phyloP scores from a whole-genome alignment of 129 eudicot species.

The carrot (Daucus carota) region DH1_v3.0 NC_030383.2:41648501-41649000 shows the following conservation, averaged over 20 bases:
- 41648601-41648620: too few relatives aligned
- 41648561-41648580: background rate
- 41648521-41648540: constrained; percentile 48
- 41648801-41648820: constrained; percentile 97
- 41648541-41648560: constrained; percentile 10
- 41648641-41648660: too few relatives aligned
- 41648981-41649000: constrained; percentile 92
- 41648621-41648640: too few relatives aligned
- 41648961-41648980: constrained; percentile 87
- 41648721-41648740: constrained; percentile 95
- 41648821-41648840: constrained; percentile 17
- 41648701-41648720: constrained; percentile 96
- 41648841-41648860: background rate
- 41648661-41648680: constrained; percentile 6
- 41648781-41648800: constrained; percentile 84
- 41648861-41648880: background rate
- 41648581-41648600: background rate
- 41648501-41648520: constrained; percentile 69
- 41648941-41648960: constrained; percentile 45
- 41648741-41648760: constrained; percentile 94
- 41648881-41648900: background rate
- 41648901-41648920: background rate
- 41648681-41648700: constrained; percentile 46
- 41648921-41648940: background rate
- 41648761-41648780: constrained; percentile 97